Percentiles rank a stretch among this genome's conserved stretches.
Evolutionary conservation across 2,329 filamentous ascomycete species (phyloP).

Genomic region (Corinectria fuckeliana): DNA sequence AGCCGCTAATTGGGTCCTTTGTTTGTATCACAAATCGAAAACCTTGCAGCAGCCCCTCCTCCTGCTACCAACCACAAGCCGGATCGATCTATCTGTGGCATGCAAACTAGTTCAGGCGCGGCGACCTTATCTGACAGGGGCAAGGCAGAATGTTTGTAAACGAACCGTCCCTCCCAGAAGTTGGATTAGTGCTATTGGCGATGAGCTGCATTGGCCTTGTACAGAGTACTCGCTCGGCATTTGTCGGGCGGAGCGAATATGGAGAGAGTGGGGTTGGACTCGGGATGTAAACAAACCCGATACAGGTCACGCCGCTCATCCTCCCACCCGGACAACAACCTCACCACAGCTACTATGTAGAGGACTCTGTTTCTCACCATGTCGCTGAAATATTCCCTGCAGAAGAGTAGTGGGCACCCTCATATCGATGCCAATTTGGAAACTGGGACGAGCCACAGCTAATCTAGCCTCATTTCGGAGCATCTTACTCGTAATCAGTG

Average conservation of each 20-base stretch:
- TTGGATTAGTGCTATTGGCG: conserved; percentile 9
- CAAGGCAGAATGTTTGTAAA: conserved; percentile 3
- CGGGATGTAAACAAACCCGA: conserved; percentile 17
- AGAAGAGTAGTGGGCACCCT: too few species aligned
- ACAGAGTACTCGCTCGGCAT: conserved; percentile 13
- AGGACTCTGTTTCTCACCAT: background rate
- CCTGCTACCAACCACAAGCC: background rate
- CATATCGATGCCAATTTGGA: background rate
- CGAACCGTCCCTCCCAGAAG: conserved; percentile 2
- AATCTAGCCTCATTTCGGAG: background rate
- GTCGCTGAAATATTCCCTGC: too few species aligned
- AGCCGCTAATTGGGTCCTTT: background rate
- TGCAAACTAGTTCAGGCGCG: conserved; percentile 13
- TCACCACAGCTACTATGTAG: too few species aligned
- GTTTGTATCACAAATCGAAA: conserved; percentile 4
- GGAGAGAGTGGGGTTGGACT: conserved; percentile 2
- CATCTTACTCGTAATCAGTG: background rate
- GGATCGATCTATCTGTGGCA: background rate
- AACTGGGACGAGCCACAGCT: too few species aligned
- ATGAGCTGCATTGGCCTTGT: conserved; percentile 9
- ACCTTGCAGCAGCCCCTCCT: background rate
- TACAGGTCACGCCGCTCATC: background rate
- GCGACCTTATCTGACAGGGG: background rate
- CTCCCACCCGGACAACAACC: background rate
- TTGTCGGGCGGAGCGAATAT: conserved; percentile 2